Evolutionary conservation across 1,284 basidiomycete species (phyloP).

Genomic region (Bondarzewia mesenterica): DNA sequence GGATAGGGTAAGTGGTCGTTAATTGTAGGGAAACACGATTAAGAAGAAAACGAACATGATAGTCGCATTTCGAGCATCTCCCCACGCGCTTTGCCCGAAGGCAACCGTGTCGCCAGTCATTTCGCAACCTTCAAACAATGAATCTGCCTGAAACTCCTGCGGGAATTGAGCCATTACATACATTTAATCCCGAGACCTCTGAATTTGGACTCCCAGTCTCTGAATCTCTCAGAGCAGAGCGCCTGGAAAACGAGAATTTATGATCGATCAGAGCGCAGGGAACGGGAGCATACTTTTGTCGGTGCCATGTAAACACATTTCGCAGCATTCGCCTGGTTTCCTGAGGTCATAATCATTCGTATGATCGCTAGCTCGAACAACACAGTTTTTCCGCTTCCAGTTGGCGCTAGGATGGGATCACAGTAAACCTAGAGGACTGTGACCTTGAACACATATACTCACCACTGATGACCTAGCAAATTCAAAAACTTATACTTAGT

Average conservation of each 20-base stretch:
- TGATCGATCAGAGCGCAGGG: background rate
- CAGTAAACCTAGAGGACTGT: background rate
- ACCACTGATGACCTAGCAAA: constrained; percentile 79
- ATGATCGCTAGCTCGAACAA: constrained; percentile 91
- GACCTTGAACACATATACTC: constrained; percentile 4
- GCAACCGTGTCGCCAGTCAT: constrained; percentile 85
- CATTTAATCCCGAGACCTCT: constrained; percentile 68
- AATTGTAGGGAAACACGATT: background rate
- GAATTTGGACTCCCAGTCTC: constrained; percentile 84
- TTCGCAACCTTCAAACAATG: no score
- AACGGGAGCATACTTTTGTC: constrained; percentile 58
- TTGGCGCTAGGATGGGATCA: constrained; percentile 54
- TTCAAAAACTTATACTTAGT: no score
- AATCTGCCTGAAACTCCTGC: no score
- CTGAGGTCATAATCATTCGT: constrained; percentile 52
- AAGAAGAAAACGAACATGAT: constrained; percentile 52
- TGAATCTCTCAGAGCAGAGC: constrained; percentile 77
- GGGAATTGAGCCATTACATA: no score
- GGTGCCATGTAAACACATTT: constrained; percentile 93
- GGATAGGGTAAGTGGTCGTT: no score
- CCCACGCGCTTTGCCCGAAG: constrained; percentile 54
- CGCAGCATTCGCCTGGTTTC: constrained; percentile 24
- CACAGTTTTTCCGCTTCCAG: constrained; percentile 89
- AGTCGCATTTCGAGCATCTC: constrained; percentile 63
- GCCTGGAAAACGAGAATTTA: constrained; percentile 42